phyloP scores from a whole-genome alignment of 441 rosid genomes.

The Croton setiger region DNA sequence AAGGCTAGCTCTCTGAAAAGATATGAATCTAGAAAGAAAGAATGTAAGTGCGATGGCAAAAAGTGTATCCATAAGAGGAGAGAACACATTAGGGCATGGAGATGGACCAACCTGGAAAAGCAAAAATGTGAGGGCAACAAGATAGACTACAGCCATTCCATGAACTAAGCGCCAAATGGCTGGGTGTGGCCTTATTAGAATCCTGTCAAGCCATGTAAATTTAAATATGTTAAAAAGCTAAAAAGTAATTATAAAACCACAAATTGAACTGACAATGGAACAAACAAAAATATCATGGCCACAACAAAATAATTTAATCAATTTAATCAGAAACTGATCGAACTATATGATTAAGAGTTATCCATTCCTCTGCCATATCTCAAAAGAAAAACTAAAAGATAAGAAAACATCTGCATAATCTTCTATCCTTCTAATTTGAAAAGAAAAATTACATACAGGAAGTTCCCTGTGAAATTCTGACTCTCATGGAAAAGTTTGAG shows the following conservation, averaged over 20 bases:
- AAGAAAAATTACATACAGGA: no score
- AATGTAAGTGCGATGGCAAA: background rate
- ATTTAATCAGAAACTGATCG: no score
- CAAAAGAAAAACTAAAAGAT: no score
- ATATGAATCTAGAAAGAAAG: background rate
- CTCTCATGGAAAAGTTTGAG: no score
- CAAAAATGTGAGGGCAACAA: slow-evolving; percentile 90
- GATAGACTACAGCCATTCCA: slow-evolving; percentile 95
- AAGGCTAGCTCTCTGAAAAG: background rate
- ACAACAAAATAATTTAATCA: background rate
- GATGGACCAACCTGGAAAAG: slow-evolving; percentile 83
- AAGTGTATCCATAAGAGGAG: background rate
- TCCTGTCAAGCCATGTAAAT: slow-evolving; percentile 38
- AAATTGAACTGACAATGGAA: background rate
- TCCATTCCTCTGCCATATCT: no score
- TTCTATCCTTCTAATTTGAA: no score
- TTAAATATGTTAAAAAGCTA: background rate
- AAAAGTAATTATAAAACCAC: background rate
- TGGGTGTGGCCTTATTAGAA: slow-evolving; percentile 97
- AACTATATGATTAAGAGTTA: no score
- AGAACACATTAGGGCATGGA: background rate
- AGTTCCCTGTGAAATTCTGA: no score
- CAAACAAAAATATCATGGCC: background rate
- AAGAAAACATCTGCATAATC: no score
- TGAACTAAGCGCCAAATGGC: slow-evolving; percentile 99